Conservation (phyloP, 192 early-diverging fungal genomes). For the Linnemannia elongata region DNA sequence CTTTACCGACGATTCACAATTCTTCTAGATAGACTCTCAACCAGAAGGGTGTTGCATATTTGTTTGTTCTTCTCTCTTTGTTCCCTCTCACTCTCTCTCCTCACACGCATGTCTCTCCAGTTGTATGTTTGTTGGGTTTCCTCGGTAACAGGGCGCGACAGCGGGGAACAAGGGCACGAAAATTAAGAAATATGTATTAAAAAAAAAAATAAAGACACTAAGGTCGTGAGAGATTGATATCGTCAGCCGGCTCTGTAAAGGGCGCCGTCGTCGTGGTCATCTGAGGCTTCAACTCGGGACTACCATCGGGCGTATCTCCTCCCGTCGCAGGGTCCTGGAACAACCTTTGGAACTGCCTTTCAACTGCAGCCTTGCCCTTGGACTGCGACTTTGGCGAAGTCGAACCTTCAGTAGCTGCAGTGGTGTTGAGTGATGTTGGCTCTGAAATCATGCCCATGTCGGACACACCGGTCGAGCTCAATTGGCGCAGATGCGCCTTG, state of each 20-base stretch:
- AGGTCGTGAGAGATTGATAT: not conserved
- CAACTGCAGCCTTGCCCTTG: slow-evolving; percentile 7
- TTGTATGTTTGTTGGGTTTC: not conserved
- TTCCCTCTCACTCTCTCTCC: not conserved
- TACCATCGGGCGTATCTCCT: slow-evolving; percentile 9
- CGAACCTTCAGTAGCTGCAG: not conserved
- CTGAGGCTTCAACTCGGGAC: slow-evolving; percentile 5
- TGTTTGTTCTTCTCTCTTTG: not conserved
- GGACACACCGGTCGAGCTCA: not conserved
- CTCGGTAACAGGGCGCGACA: not conserved
- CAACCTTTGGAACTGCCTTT: slow-evolving; percentile 22
- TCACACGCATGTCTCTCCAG: no score
- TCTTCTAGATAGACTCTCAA: not conserved
- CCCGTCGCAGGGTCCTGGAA: slow-evolving; percentile 15
- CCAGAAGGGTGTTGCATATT: not conserved
- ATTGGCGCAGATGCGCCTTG: slow-evolving; percentile 16
- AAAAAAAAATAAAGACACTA: not conserved
- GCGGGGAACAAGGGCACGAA: not conserved
- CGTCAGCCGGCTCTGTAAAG: not conserved
- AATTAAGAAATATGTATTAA: not conserved
- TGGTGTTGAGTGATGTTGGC: not conserved
- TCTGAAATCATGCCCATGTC: not conserved
- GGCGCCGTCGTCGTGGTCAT: not conserved
- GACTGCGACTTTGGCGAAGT: not conserved
- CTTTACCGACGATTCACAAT: not conserved